A percentile compares a stretch with the other conserved stretches of the same genome.
phyloP scores from a whole-genome alignment of 805 yeast species.

The Candida easanensis region DNA sequence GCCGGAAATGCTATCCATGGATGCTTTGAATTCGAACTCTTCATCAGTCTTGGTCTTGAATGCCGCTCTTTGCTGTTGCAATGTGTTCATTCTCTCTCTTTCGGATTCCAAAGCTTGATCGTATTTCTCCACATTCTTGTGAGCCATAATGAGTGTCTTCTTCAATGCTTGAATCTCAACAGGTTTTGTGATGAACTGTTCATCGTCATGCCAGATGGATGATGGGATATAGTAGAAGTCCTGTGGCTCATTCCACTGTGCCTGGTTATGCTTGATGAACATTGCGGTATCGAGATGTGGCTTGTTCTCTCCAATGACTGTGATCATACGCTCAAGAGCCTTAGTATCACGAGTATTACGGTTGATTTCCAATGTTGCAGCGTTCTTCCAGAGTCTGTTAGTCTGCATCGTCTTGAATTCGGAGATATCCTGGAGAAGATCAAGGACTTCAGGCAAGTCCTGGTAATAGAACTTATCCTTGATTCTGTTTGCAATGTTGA shows the following conservation, averaged over 20 bases:
- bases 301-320: constrained; percentile 62
- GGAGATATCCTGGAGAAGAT: constrained; percentile 77
- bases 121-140: constrained; percentile 28
- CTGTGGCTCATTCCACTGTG: constrained; percentile 77
- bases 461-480: constrained; percentile 93
- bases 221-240: constrained; percentile 87
- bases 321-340: constrained; percentile 48
- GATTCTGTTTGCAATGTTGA: constrained; percentile 82
- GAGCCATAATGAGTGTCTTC: constrained; percentile 43
- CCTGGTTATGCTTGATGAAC: constrained; percentile 84
- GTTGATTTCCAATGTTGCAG: constrained; percentile 58
- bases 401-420: constrained; percentile 72
- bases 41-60: constrained; percentile 44
- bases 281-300: constrained; percentile 79
- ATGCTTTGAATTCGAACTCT: constrained; percentile 38
- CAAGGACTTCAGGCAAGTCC: constrained; percentile 88
- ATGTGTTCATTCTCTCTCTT: constrained; percentile 29
- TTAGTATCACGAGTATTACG: constrained; percentile 41
- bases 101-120: constrained; percentile 31
- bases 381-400: constrained; percentile 63
- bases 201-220: constrained; percentile 97
- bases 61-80: constrained; percentile 31
- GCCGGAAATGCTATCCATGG: constrained; percentile 43
- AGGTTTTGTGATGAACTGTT: constrained; percentile 56
- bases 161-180: constrained; percentile 46